A percentile compares a stretch with the other conserved stretches of the same genome.
phyloP scores from a whole-genome alignment of 768 basidiomycete species.

The Strobilomyces echinocephalus region DNA sequence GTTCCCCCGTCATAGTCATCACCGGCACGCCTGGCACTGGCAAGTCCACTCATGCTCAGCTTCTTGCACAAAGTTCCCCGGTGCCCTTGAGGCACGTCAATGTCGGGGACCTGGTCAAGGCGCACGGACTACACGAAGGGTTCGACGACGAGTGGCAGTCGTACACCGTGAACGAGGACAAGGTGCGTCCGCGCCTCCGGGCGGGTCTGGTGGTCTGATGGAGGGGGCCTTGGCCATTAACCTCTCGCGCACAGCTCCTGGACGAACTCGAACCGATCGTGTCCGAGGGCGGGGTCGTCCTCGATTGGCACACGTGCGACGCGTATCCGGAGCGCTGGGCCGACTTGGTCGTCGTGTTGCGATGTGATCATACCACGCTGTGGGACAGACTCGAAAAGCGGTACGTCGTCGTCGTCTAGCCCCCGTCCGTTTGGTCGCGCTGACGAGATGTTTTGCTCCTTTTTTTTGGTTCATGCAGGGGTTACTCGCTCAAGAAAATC shows the following conservation, averaged over 20 bases:
- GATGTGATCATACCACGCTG: slow-evolving; percentile 79
- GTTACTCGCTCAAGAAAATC: slow-evolving; percentile 87
- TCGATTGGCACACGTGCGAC: slow-evolving; percentile 95
- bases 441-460: not conserved
- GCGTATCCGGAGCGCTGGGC: slow-evolving; percentile 95
- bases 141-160: slow-evolving; percentile 95
- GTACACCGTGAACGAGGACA: slow-evolving; percentile 94
- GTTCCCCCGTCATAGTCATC: slow-evolving; percentile 69
- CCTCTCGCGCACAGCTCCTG: slow-evolving; percentile 51
- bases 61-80: slow-evolving; percentile 71
- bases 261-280: slow-evolving; percentile 81
- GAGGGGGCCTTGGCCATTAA: no score
- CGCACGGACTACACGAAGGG: slow-evolving; percentile 71
- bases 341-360: slow-evolving; percentile 89
- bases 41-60: slow-evolving; percentile 87
- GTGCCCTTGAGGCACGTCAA: slow-evolving; percentile 78
- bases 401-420: slow-evolving; percentile 43
- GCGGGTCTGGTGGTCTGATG: no score
- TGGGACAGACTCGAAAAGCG: slow-evolving; percentile 91
- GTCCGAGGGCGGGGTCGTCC: slow-evolving; percentile 69
- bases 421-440: not conserved
- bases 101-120: slow-evolving; percentile 86
- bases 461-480: slow-evolving; percentile 45
- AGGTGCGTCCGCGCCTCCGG: slow-evolving; percentile 48
- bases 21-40: slow-evolving; percentile 95